Conservation (phyloP, 208 protist genomes). For the Herpetomonas samuelpessoai region DNA sequence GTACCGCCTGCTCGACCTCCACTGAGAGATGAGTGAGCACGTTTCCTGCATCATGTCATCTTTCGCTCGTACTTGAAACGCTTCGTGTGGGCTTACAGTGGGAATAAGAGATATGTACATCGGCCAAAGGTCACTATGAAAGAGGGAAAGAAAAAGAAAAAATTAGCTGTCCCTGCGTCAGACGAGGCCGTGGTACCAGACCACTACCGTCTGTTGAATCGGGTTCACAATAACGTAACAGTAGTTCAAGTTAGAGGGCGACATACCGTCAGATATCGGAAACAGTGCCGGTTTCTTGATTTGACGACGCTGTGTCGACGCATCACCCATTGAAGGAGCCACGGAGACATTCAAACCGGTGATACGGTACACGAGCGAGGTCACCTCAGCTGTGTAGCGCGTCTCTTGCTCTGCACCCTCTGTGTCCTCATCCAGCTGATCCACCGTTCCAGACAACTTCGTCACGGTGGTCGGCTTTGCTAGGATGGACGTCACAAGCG, state of each 20-base stretch:
- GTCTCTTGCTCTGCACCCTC: conserved; percentile 9
- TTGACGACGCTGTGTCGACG: too few species aligned
- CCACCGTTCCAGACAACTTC: background rate
- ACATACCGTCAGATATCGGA: conserved; percentile 24
- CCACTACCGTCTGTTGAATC: conserved; percentile 22
- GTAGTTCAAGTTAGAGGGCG: conserved; percentile 60
- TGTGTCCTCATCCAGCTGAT: conserved; percentile 11
- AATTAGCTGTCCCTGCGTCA: background rate
- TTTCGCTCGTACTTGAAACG: too few species aligned
- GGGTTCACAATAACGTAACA: conserved; percentile 64
- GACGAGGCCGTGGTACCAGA: conserved; percentile 23
- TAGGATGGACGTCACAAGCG: conserved; percentile 34
- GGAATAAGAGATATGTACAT: too few species aligned
- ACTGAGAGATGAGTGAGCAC: too few species aligned
- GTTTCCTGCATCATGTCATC: too few species aligned
- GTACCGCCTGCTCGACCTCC: too few species aligned
- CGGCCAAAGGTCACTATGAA: too few species aligned
- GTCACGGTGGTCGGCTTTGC: conserved; percentile 7
- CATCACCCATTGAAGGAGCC: too few species aligned
- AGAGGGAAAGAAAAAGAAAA: too few species aligned
- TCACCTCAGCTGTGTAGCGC: background rate
- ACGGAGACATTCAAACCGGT: background rate
- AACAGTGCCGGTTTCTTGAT: conserved; percentile 33
- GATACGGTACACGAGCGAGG: background rate
- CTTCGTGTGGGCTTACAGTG: too few species aligned